phyloP scores from a whole-genome alignment of 257 asterid genomes.

The Ligustrum vulgare region DNA sequence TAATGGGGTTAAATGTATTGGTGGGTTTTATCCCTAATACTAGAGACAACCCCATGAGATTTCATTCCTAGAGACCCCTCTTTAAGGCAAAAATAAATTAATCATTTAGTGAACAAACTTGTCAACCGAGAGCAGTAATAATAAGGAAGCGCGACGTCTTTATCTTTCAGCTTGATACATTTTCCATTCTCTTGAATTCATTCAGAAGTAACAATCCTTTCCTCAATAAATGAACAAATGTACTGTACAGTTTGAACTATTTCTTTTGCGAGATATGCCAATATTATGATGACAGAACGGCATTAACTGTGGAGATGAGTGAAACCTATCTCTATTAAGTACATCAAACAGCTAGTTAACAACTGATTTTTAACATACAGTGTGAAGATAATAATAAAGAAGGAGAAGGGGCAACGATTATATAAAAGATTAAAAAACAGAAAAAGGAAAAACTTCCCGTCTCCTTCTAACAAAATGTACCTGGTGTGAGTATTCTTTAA shows the following conservation, averaged over 20 bases:
- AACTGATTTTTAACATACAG: slow-evolving; percentile 45
- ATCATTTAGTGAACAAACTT: neutral
- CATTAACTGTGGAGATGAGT: slow-evolving; percentile 26
- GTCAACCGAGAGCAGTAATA: neutral
- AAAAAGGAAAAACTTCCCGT: neutral
- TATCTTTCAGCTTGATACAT: slow-evolving; percentile 10
- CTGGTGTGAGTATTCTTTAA: slow-evolving; percentile 27
- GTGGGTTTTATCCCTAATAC: too few relatives aligned
- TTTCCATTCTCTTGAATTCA: slow-evolving; percentile 21
- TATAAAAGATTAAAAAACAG: neutral
- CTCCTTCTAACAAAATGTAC: slow-evolving; percentile 26
- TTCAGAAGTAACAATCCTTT: slow-evolving; percentile 24
- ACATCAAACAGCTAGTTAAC: slow-evolving; percentile 38
- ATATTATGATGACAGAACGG: slow-evolving; percentile 19
- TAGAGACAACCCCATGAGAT: too few relatives aligned
- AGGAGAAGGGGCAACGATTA: neutral
- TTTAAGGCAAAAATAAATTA: neutral
- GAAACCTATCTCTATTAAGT: slow-evolving; percentile 51
- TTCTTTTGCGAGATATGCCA: slow-evolving; percentile 25
- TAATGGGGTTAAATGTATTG: too few relatives aligned
- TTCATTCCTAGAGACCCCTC: neutral
- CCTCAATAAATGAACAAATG: slow-evolving; percentile 48
- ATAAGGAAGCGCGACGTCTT: neutral
- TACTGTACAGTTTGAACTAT: slow-evolving; percentile 56
- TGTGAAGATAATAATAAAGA: slow-evolving; percentile 21